These are phyloP conservation scores for Thermoascus crustaceus DNA, from an alignment of 2,329 filamentous ascomycete species.

Conservation along the genomic window DNA sequence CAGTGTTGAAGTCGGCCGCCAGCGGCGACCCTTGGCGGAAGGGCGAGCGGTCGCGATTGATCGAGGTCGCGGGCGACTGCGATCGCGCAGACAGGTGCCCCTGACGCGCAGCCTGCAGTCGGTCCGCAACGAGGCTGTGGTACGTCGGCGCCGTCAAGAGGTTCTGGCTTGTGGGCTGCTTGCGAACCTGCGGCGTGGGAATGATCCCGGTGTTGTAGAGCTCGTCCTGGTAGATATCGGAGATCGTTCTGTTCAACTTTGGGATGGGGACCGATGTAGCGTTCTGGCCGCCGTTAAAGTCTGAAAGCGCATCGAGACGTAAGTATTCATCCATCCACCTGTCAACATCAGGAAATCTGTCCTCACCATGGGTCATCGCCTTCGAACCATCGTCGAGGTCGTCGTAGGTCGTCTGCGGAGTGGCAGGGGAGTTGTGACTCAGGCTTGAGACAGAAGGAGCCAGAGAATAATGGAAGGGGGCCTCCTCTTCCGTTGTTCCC, in stretches of 20 bases:
- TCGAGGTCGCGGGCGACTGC: slow-evolving; percentile 45
- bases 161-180: slow-evolving; percentile 25
- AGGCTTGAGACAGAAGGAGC: slow-evolving; percentile 53
- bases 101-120: slow-evolving; percentile 69
- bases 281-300: slow-evolving; percentile 42
- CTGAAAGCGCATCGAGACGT: slow-evolving; percentile 51
- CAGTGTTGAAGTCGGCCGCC: slow-evolving; percentile 40
- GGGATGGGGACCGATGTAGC: slow-evolving; percentile 40
- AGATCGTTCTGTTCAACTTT: slow-evolving; percentile 78
- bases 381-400: slow-evolving; percentile 46
- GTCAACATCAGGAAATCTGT: slow-evolving; percentile 26
- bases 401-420: slow-evolving; percentile 49
- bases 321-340: slow-evolving; percentile 58
- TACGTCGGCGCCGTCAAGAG: slow-evolving; percentile 48
- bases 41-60: slow-evolving; percentile 64
- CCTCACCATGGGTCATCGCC: slow-evolving; percentile 49
- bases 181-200: slow-evolving; percentile 29
- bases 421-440: slow-evolving; percentile 54
- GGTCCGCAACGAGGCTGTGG: slow-evolving; percentile 60
- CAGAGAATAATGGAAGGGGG: slow-evolving; percentile 45
- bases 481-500: slow-evolving; percentile 38
- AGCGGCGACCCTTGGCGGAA: slow-evolving; percentile 66
- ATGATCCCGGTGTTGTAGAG: slow-evolving; percentile 56
- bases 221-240: slow-evolving; percentile 76
- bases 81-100: slow-evolving; percentile 59